A percentile compares a stretch with the other conserved stretches of the same genome.
phyloP scores from a whole-genome alignment of 257 asterid species.

The Leonotis leonurus region DNA sequence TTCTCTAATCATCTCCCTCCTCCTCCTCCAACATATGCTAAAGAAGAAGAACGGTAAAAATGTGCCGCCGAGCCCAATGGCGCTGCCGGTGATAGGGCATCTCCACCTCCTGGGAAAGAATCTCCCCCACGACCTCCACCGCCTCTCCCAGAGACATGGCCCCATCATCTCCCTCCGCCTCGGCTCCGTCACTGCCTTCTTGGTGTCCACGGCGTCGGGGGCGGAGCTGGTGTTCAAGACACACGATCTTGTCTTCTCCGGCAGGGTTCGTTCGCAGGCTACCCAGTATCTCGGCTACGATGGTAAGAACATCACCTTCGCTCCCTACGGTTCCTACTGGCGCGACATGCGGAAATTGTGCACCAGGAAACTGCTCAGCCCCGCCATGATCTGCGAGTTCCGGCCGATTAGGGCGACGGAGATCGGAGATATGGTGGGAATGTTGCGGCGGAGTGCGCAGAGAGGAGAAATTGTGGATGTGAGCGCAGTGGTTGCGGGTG shows the following conservation, averaged over 20 bases:
- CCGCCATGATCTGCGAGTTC: conserved; percentile 14
- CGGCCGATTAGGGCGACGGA: conserved; percentile 21
- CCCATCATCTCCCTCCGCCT: conserved; percentile 5
- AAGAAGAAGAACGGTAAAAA: neutral
- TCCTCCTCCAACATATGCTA: conserved; percentile 1
- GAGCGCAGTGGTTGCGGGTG: neutral
- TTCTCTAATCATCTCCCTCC: neutral
- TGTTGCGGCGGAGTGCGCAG: neutral
- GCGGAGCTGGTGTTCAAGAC: conserved; percentile 19
- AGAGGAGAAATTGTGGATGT: neutral
- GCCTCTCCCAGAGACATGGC: conserved; percentile 5
- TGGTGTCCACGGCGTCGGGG: conserved; percentile 9
- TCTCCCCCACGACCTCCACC: conserved; percentile 3
- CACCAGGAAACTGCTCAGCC: conserved; percentile 27
- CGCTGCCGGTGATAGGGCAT: neutral
- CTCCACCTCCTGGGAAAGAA: conserved; percentile 7
- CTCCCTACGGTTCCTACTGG: conserved; percentile 27
- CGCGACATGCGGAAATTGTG: conserved; percentile 27
- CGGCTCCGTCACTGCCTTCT: conserved; percentile 5
- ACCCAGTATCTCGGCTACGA: neutral
- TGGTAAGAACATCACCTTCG: conserved; percentile 7
- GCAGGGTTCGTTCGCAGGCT: conserved; percentile 1
- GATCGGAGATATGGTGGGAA: neutral
- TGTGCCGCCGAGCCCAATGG: neutral
- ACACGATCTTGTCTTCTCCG: conserved; percentile 13